These are phyloP conservation scores for Penicillium vulpinum DNA, from an alignment of 2,329 filamentous ascomycete species.

Conservation along the genomic window DNA sequence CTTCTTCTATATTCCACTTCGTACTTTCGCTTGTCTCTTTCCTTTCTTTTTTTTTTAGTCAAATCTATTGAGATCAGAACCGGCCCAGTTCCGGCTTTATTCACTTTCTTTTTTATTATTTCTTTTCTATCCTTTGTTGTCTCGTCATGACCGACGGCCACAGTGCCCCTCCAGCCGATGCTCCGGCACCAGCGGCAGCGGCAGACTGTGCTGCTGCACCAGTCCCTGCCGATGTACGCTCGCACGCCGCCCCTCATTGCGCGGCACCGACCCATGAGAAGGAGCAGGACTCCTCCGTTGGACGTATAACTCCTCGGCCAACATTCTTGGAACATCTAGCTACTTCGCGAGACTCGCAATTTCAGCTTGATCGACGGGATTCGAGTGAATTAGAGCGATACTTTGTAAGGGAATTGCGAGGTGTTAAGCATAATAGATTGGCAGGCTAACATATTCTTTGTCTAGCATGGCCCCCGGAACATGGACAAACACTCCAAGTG, in stretches of 20 bases:
- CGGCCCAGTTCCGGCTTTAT: background rate
- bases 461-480: conserved; percentile 58
- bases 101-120: background rate
- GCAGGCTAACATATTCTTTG: background rate
- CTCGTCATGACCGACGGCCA: conserved; percentile 22
- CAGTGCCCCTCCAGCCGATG: conserved; percentile 13
- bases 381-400: conserved; percentile 60
- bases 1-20: background rate
- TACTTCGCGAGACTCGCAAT: conserved; percentile 33
- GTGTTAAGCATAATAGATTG: background rate
- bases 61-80: conserved; percentile 5
- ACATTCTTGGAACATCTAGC: conserved; percentile 37
- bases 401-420: conserved; percentile 48
- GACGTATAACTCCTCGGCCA: conserved; percentile 32
- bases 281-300: conserved; percentile 26
- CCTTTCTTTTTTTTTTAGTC: background rate
- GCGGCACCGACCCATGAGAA: conserved; percentile 11
- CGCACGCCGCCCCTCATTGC: conserved; percentile 14
- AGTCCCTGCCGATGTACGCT: conserved; percentile 16
- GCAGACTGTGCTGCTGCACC: conserved; percentile 17
- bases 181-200: conserved; percentile 11
- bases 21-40: conserved; percentile 2
- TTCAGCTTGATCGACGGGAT: conserved; percentile 30
- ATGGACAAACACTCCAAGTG: conserved; percentile 73
- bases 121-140: background rate